These are phyloP conservation scores for Zygotorulaspora mrakii DNA, from an alignment of 1,139 yeast species.

Conservation along the genomic window DNA sequence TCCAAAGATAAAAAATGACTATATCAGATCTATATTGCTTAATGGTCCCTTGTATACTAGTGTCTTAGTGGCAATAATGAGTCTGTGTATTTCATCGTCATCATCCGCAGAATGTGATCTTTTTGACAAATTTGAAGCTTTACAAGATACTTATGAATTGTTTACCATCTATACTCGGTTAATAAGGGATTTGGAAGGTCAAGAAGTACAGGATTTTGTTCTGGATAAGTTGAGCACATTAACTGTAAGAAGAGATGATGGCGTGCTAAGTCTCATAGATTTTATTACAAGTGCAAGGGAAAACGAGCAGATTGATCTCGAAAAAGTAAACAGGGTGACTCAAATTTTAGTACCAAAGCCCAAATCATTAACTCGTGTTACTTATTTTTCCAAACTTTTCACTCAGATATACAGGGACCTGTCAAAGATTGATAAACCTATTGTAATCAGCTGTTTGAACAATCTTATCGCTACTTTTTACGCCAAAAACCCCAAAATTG, in stretches of 20 bases:
- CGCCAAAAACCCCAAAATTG: constrained; percentile 49
- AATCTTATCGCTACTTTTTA: constrained; percentile 55
- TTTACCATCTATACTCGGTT: constrained; percentile 54
- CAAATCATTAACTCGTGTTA: constrained; percentile 42
- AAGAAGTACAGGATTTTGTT: constrained; percentile 44
- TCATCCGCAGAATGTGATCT: constrained; percentile 3
- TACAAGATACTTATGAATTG: constrained; percentile 60
- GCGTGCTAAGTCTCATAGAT: constrained; percentile 70
- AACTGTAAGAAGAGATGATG: constrained; percentile 59
- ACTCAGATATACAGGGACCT: constrained; percentile 56
- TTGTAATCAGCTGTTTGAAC: constrained; percentile 55
- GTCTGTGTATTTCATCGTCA: constrained; percentile 37
- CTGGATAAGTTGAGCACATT: constrained; percentile 48
- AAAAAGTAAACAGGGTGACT: constrained; percentile 63
- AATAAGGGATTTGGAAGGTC: constrained; percentile 43
- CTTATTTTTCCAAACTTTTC: constrained; percentile 56
- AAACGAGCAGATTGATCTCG: constrained; percentile 57
- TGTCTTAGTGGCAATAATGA: constrained; percentile 53
- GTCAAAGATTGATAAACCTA: constrained; percentile 57
- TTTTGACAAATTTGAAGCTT: constrained; percentile 36
- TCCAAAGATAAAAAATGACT: constrained; percentile 14
- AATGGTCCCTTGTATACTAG: constrained; percentile 76
- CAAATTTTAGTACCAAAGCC: constrained; percentile 64
- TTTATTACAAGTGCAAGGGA: constrained; percentile 74
- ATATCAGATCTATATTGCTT: constrained; percentile 50